A percentile compares a stretch with the other conserved stretches of the same genome.
phyloP scores from a whole-genome alignment of 1,284 basidiomycete genomes.

The Boletus semigastroideus region DNA sequence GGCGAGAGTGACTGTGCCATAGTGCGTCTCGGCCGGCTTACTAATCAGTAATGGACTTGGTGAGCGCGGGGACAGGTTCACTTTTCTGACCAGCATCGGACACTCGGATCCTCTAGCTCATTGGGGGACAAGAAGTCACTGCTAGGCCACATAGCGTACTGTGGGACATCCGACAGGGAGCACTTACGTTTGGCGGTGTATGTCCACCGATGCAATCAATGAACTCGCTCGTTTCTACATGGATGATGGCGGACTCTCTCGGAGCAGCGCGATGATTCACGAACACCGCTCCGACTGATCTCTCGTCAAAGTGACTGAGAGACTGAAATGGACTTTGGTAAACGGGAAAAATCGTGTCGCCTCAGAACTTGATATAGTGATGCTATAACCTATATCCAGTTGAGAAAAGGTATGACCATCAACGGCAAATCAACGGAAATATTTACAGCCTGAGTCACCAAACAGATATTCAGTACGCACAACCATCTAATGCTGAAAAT shows the following conservation, averaged over 20 bases:
- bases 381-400: too few relatives aligned
- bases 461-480: too few relatives aligned
- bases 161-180: slow-evolving; percentile 26
- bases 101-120: slow-evolving; percentile 24
- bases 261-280: slow-evolving; percentile 17
- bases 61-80: too few relatives aligned
- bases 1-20: slow-evolving; percentile 76
- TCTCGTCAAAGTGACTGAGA: slow-evolving; percentile 30
- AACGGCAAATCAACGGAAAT: too few relatives aligned
- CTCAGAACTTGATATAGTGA: too few relatives aligned
- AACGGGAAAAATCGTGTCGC: slow-evolving; percentile 25
- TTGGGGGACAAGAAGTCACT: slow-evolving; percentile 29
- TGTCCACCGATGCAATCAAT: slow-evolving; percentile 31
- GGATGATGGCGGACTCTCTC: slow-evolving; percentile 29
- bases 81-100: too few relatives aligned
- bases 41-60: too few relatives aligned
- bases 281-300: slow-evolving; percentile 34
- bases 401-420: too few relatives aligned
- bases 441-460: too few relatives aligned
- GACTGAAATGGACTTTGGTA: slow-evolving; percentile 3
- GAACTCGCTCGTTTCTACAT: slow-evolving; percentile 33
- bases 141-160: slow-evolving; percentile 24
- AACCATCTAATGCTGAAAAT: too few relatives aligned
- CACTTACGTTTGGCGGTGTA: slow-evolving; percentile 33
- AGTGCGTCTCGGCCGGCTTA: too few relatives aligned